phyloP scores from a whole-genome alignment of 2,329 filamentous ascomycete genomes.

The Penicillium sp. region DNA sequence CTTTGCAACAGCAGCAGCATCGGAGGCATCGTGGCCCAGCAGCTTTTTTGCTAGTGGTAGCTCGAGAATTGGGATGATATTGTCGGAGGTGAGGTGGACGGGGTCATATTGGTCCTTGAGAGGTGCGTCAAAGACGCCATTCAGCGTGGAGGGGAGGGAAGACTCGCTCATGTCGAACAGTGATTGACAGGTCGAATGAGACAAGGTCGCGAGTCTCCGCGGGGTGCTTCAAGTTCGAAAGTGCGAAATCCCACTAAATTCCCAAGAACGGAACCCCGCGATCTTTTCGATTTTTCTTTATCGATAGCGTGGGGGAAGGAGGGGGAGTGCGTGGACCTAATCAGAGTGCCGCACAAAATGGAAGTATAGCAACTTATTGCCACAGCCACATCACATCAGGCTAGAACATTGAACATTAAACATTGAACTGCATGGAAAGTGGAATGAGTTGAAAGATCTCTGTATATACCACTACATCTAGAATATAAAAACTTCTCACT shows the following conservation, averaged over 20 bases:
- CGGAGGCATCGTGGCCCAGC: conserved; percentile 40
- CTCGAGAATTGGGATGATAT: conserved; percentile 38
- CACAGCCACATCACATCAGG: background rate
- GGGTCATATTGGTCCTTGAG: conserved; percentile 39
- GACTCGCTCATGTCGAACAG: conserved; percentile 32
- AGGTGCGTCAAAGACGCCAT: conserved; percentile 38
- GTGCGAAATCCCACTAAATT: conserved; percentile 12
- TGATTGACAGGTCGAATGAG: conserved; percentile 5
- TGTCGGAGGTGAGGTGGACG: conserved; percentile 38
- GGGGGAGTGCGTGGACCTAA: conserved; percentile 8
- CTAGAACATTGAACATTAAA: no score
- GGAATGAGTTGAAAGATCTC: no score
- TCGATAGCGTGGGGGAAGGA: conserved; percentile 29
- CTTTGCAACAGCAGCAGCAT: conserved; percentile 32
- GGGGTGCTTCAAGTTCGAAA: conserved; percentile 17
- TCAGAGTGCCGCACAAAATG: background rate
- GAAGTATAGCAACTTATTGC: conserved; percentile 6
- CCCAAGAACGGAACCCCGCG: conserved; percentile 19
- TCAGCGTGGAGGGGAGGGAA: conserved; percentile 33
- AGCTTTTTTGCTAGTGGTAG: conserved; percentile 43
- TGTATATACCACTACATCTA: no score
- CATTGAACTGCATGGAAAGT: no score
- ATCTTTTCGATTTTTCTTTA: conserved; percentile 33
- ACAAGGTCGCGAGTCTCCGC: conserved; percentile 6
- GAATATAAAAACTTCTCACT: no score